Evolutionary conservation across 805 yeast species (phyloP).

Genomic region (Schwanniomyces yamadae): DNA sequence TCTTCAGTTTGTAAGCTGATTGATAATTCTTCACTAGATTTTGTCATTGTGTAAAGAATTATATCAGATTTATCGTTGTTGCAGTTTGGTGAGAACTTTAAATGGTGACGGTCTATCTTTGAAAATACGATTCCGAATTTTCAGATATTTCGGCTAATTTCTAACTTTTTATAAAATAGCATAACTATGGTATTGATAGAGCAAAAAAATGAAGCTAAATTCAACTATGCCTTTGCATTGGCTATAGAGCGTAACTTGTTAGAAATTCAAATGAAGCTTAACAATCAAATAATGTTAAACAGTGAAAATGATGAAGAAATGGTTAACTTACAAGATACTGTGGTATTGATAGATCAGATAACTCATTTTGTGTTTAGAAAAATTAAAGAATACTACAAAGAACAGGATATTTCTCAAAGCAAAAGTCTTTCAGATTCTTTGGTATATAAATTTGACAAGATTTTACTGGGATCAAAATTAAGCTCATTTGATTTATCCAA

Average conservation of each 20-base stretch:
- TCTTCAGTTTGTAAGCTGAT: conserved; percentile 22
- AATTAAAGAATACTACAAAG: conserved; percentile 14
- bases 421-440: conserved; percentile 8
- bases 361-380: conserved; percentile 13
- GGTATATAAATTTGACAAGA: conserved; percentile 12
- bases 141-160: no score
- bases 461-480: conserved; percentile 21
- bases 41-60: neutral
- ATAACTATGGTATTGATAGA: no score
- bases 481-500: conserved; percentile 9
- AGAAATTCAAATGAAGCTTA: conserved; percentile 11
- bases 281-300: conserved; percentile 5
- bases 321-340: conserved; percentile 18
- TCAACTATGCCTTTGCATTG: conserved; percentile 25
- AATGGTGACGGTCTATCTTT: no score
- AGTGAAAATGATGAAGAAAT: conserved; percentile 17
- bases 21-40: neutral
- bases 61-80: neutral
- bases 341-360: conserved; percentile 17
- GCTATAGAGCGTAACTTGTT: conserved; percentile 23
- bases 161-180: no score
- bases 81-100: no score
- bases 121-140: no score
- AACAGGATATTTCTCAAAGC: conserved; percentile 11
- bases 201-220: neutral